phyloP scores from a whole-genome alignment of 2,329 filamentous ascomycete genomes.

The Dactylellina leptospora region DNA sequence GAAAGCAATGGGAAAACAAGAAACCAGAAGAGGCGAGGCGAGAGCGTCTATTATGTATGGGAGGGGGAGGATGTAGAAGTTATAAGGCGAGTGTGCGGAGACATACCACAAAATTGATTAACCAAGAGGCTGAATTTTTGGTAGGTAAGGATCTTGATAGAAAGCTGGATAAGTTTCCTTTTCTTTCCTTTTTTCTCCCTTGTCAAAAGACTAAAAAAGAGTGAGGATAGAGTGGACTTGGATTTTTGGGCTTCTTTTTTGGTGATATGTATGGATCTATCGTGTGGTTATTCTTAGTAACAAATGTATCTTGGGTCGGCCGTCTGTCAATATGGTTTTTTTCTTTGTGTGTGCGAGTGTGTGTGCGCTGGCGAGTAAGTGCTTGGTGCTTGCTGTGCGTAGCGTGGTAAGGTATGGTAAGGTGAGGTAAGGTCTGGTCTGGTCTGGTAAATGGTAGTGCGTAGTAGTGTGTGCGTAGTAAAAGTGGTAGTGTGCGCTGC shows the following conservation, averaged over 20 bases:
- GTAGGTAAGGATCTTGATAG: conserved; percentile 21
- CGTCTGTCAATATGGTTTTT: conserved; percentile 33
- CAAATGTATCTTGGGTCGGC: conserved; percentile 45
- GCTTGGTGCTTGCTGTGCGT: conserved; percentile 11
- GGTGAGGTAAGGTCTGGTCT: not conserved
- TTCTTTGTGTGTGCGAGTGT: too few relatives aligned
- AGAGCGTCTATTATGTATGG: conserved; percentile 40
- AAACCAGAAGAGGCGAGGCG: conserved; percentile 29
- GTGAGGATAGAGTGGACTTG: conserved; percentile 16
- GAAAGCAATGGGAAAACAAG: conserved; percentile 24
- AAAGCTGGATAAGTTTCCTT: conserved; percentile 45
- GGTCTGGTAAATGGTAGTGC: not conserved
- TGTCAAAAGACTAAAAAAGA: conserved; percentile 34
- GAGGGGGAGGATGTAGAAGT: conserved; percentile 32
- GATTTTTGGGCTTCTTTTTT: conserved; percentile 39
- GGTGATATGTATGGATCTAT: conserved; percentile 43
- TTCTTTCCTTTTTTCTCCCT: conserved; percentile 46
- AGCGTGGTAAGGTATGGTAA: not conserved
- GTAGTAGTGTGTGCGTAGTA: conserved; percentile 1
- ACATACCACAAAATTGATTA: conserved; percentile 47
- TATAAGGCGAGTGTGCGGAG: conserved; percentile 32
- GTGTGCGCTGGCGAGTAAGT: conserved; percentile 33
- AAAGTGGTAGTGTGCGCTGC: conserved; percentile 23
- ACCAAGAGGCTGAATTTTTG: conserved; percentile 45
- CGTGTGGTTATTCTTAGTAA: conserved; percentile 53